Evolutionary conservation across 805 yeast genomes (phyloP), one percentile per base, ranked within the genome.

Genomic region (Metschnikowia bowlesiae): DNA sequence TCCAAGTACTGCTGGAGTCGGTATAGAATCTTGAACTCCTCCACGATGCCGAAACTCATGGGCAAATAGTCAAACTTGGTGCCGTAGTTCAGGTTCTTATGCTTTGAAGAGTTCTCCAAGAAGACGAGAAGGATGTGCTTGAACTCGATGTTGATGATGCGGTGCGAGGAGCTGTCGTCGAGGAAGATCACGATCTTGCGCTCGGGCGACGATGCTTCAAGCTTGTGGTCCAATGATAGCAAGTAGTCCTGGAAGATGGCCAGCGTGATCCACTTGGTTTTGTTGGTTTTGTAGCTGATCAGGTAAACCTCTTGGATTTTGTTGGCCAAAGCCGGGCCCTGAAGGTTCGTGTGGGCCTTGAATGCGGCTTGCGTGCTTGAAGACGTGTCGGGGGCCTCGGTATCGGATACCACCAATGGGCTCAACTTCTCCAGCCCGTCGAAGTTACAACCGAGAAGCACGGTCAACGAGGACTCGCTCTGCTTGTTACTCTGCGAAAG

Each of bases 121-220:
- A 68, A 73, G 16, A 70, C 63, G 18, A 73, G 57, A 42, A 62
- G 59, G 31, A 73, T 66, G 50, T 70, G 67, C 34, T 60, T 62
- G 55, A 73, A 71, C 48, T 67, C 69, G 40, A 73, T 57, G 52
- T 73, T 72, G 58, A 56, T 73, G 8, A 82, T 78, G 47, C 87
- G 68, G 61, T 83, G 88, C 0, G 85, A 76, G 7, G 84, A 78
- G 18, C 84, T 76, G 62, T 83, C 85, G 63, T 83, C 87, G 11
- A 83, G 61, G 2, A 83, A 64, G 6, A 83, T 73, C 53, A 81
- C 67, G 45, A 83, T 80, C 50, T 80, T 79, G 48, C 86, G 66
- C 10, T 53, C 47, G 1, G 71, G 70, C 26, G 73, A 67, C 13
- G 69, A 68, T 43, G 67, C 60, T 1, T 80, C 75, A 26, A 83